Base-by-base conservation (phyloP, 495 filamentous ascomycete genomes). In the Penicillium pancosmium region DNA sequence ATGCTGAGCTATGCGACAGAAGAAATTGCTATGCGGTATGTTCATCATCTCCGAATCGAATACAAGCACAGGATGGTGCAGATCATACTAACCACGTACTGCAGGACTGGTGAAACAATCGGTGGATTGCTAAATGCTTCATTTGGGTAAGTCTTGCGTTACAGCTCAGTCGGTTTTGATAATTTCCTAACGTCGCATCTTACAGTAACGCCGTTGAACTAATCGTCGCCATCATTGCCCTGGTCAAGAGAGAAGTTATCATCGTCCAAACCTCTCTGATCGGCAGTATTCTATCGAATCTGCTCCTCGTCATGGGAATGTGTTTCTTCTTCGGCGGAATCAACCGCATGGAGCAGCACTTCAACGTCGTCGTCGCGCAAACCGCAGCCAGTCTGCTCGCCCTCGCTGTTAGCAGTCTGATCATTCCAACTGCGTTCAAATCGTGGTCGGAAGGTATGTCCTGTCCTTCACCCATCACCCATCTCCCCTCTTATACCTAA, bases 181-280 rank as follows among this genome's bases (percentile, higher is more conserved):
- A 34, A n/a, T 5, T 19, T 10, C 5, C n/a, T 35, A 38, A 13
- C 59, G 8, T 8, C 71, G 55, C 71, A 53, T 15, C 12, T 33
- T 48, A 11, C 36, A 69, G 71, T 47, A 97, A 96, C 65, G 93
- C 93, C 5, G 92, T 96, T 56, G 93, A 97, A 68, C 69, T 97
- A 60, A 97, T 97, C 60, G 89, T 97, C 38, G 87, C 91, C 16
- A 88, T 97, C 62, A 87, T 96, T 50, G 92, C 92, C 0, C 76
- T 97, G 40, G 73, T 80, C 19, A 76, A 93, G 52, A 68, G 80
- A 36, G 80, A 98, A 73, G 83, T 95, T 25, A 78, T 89, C 41
- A 95, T 98, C 63, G 93, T 97, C 4, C 90, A 97, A 72, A 96
- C 93, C 1, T 97, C 93, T 3, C 76, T 97, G 12, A 90, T 97